Base-by-base conservation (phyloP, 305 asterid genomes). In the Andrographis paniculata region DNA sequence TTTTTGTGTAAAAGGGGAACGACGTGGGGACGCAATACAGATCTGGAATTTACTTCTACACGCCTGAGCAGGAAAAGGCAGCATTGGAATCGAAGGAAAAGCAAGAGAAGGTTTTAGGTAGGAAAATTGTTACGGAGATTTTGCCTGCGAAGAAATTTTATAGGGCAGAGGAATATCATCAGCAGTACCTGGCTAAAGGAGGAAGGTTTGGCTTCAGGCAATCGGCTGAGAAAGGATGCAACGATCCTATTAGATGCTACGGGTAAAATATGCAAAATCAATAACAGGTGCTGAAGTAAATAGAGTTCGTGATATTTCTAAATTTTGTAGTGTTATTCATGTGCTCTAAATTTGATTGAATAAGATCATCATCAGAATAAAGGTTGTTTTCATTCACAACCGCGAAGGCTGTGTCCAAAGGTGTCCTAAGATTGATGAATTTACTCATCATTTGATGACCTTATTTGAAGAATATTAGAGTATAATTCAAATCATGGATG, bases 111-210 rank as follows among this genome's bases (percentile, higher is more conserved):
- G 31, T 60, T 18, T 45, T 44, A 18, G 61, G 33, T 5, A 50
- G 53, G 43, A 72, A 45, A 19, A 80, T 87, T 14, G 92, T 84
- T 39, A 87, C 94, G 0, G 92, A 87, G 55, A 77, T 87, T 48
- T 67, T 76, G 42, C 82, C 80, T 9, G 95, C 92, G 0, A 87
- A 80, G 82, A 76, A 58, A 47, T 87, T 87, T 59, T 87, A 87
- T 47, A 43, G 69, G 53, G 95, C 95, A 0, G 96, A 84, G 50
- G 97, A 81, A 74, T 84, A 81, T 60, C 97, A 87, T 67, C 97
- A 84, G 76, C 95, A 84, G 39, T 87, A 84, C 59, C 54, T 87
- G 64, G 94, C 79, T 70, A 87, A 84, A 63, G 97, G 95, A 28
- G 92, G 84, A 9, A 56, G 79, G 15, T 12, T 48, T 5, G 85